Base-by-base conservation (phyloP, 2,329 filamentous ascomycete species). In the Xylariales sp. region DNA sequence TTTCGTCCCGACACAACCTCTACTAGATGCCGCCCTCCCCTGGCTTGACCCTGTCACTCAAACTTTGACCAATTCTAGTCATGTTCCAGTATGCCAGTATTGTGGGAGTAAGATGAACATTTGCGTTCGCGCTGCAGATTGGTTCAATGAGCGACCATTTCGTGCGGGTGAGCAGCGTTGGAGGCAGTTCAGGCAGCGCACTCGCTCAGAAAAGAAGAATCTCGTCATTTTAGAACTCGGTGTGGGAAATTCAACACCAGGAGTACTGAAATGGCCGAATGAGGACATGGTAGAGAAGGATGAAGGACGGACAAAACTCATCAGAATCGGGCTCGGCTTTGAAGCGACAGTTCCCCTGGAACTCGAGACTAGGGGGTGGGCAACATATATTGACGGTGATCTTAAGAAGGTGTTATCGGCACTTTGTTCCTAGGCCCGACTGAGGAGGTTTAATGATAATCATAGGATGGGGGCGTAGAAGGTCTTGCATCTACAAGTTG, bases 161-260 rank as follows among this genome's bases (percentile, higher is more conserved):
- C 15, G 13, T 31, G 6, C n/a, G 6, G 29, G 29, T 12, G 29
- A 31, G 16, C 29, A 16, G 13, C 29, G 13, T 5, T 31, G 29
- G 29, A 11, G 16, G 16, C 29, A 31, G 13, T 31, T 31, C 29
- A 5, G 19, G 29, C 15, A 14, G n/a, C 15, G 19, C n/a, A 31
- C 29, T 14, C 29, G 29, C 29, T 5, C 15, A 14, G 15, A 13
- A 16, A 17, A 17, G 11, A 15, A 16, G 19, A 6, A 13, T 12
- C 29, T 31, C n/a, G 29, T 31, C n/a, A 31, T 31, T 31, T 17
- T 31, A 12, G 29, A 31, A 17, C 16, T 31, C 15, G 29, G 29
- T 7, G 29, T 31, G 12, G 29, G 29, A 31, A 14, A 31, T 5
- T 31, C 29, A 13, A 31, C 29, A 13, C 29, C 29, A 2, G 29